Evolutionary conservation across 768 basidiomycete species (phyloP).

Genomic region (Lactarius tabidus): DNA sequence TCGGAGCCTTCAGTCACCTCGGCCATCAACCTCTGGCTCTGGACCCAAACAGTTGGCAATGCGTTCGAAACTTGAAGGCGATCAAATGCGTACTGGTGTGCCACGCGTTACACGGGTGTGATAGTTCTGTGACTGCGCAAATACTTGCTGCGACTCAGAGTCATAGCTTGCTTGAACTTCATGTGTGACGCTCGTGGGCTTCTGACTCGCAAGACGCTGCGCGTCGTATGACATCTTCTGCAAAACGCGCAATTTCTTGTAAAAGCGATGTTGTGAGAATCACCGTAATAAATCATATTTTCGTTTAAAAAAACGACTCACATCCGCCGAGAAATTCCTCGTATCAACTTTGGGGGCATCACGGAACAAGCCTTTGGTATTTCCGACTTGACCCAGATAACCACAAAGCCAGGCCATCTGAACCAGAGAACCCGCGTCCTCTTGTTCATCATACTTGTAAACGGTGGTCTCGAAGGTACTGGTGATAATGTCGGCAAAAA

Average conservation of each 20-base stretch:
- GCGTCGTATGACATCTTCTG: conserved; percentile 19
- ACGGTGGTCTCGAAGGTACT: conserved; percentile 25
- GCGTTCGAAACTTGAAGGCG: too few relatives aligned
- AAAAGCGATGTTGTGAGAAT: background rate
- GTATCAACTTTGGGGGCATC: conserved; percentile 46
- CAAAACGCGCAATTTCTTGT: conserved; percentile 13
- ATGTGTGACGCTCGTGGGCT: conserved; percentile 9
- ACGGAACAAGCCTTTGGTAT: conserved; percentile 38
- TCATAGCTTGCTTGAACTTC: conserved; percentile 16
- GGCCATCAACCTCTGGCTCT: conserved; percentile 18
- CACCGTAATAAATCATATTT: background rate
- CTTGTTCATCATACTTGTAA: conserved; percentile 20
- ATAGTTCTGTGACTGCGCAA: conserved; percentile 16
- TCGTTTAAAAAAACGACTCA: conserved; percentile 26
- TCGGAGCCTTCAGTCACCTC: conserved; percentile 29
- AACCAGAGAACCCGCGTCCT: conserved; percentile 21
- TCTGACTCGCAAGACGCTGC: conserved; percentile 9
- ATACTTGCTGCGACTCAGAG: conserved; percentile 9
- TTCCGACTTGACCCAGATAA: conserved; percentile 38
- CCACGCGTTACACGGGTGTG: conserved; percentile 3
- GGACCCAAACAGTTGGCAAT: background rate
- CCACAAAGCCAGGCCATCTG: conserved; percentile 32
- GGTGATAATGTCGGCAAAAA: conserved; percentile 27
- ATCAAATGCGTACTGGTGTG: background rate
- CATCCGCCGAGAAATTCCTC: conserved; percentile 33